Base-by-base conservation (phyloP, 2,329 filamentous ascomycete species). In the Lachnellula subtilissima region DNA sequence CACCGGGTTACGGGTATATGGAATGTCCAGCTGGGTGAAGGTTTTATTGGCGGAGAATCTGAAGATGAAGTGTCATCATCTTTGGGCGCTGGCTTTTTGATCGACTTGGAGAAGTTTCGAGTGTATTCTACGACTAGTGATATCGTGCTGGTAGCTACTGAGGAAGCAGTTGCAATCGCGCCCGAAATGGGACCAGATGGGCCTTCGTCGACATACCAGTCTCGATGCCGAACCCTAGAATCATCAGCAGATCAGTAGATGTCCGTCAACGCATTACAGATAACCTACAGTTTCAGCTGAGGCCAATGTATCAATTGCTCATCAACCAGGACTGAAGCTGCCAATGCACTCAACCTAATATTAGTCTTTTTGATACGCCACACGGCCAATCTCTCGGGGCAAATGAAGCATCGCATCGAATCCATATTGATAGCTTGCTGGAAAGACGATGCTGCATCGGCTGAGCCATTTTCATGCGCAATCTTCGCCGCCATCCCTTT, bases 271-370 rank as follows among this genome's bases (percentile, higher is more conserved):
- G 28, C 28, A 32, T 9, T 12, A 39, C 40, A 46, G 35, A 52
- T 32, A 7, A 51, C 63, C 53, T 56, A 65, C 63, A 64, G 46
- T 40, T 63, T 65, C 15, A 65, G 23, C n/a, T 61, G 43, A 7
- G 12, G 19, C 3, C 62, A 45, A 19, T 53, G 50, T 1, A 66
- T 46, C 4, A 57, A 48, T n/a, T 59, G 81, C 58, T 77, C 77
- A 36, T 80, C 76, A 6, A 87, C 80, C 2, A 88, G 71, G 3
- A 87, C 74, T 23, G 88, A 79, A 0, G 87, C 85, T 1, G 86
- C 86, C 35, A 88, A 61, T 0, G 81, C 73, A 54, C 82, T 84
- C 0, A 90, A 72, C 61, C 80, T 77, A 25, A 89, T 68, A n/a
- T 77, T 77, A 0, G 82, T 84, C 12, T 55, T 61, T 48, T 52